phyloP scores from a whole-genome alignment of 2,329 filamentous ascomycete species.

The Diaporthe vaccinii region DNA sequence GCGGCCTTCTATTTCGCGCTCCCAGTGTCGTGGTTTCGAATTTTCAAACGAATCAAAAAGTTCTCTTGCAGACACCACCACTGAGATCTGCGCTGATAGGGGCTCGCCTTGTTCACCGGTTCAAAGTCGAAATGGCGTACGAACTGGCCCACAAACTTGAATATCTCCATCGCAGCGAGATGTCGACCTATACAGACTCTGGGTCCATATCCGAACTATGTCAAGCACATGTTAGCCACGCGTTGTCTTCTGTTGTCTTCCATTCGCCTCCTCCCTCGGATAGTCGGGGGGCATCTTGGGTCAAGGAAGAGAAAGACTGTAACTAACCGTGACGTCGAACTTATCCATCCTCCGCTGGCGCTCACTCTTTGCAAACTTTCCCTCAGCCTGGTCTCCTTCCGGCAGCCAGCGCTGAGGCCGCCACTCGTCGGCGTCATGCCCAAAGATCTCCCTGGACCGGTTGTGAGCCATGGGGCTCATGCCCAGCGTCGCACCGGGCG shows the following conservation, averaged over 20 bases:
- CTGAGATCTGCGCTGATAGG: background rate
- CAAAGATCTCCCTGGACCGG: constrained; percentile 14
- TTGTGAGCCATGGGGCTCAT: constrained; percentile 15
- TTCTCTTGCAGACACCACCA: constrained; percentile 22
- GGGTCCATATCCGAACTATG: background rate
- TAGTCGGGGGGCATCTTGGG: background rate
- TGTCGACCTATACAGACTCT: constrained; percentile 3
- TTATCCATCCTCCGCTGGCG: background rate
- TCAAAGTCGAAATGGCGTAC: constrained; percentile 3
- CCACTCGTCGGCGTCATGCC: constrained; percentile 12
- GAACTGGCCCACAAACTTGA: constrained; percentile 3
- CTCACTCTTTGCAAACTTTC: background rate
- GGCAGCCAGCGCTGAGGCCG: constrained; percentile 4
- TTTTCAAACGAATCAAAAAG: background rate
- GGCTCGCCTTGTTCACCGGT: background rate
- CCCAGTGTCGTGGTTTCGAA: background rate
- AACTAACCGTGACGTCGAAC: background rate
- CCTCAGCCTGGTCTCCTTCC: background rate
- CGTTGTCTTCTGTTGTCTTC: fast-evolving
- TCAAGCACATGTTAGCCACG: background rate
- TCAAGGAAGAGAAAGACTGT: background rate
- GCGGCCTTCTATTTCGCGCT: no score
- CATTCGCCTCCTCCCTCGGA: background rate
- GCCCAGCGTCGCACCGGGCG: background rate
- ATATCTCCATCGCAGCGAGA: constrained; percentile 6